Conservation (phyloP, 805 yeast genomes). For the Candida insectalens region DNA sequence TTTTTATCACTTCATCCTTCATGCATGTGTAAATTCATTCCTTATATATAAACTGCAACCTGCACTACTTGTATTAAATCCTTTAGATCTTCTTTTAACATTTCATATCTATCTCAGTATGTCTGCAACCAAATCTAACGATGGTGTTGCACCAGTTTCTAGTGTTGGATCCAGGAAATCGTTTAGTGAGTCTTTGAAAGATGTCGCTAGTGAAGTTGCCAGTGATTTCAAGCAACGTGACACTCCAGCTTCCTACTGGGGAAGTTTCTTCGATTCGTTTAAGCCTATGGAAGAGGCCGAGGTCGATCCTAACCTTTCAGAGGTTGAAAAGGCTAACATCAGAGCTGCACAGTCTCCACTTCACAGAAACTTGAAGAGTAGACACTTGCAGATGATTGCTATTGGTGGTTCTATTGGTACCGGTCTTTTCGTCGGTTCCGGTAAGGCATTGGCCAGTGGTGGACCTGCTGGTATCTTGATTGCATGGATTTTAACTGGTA, state of each 20-base stretch:
- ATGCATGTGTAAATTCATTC: background rate
- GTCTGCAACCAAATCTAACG: too few relatives aligned
- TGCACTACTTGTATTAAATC: background rate
- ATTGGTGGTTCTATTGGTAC: slow-evolving; percentile 77
- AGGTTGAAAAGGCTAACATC: slow-evolving; percentile 33
- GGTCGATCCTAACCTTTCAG: slow-evolving; percentile 30
- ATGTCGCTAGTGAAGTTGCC: background rate
- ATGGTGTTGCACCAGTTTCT: too few relatives aligned
- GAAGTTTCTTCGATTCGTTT: slow-evolving; percentile 15
- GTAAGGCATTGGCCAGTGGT: slow-evolving; percentile 45
- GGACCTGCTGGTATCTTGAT: slow-evolving; percentile 63
- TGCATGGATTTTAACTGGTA: slow-evolving; percentile 45
- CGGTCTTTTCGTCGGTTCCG: slow-evolving; percentile 68
- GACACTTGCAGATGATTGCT: slow-evolving; percentile 72
- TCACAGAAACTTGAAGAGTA: slow-evolving; percentile 38
- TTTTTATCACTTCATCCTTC: too few relatives aligned
- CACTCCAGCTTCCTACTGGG: background rate
- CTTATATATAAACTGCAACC: background rate
- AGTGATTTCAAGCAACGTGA: background rate
- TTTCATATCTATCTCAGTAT: background rate
- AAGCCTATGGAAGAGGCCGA: slow-evolving; percentile 18
- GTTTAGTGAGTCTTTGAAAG: too few relatives aligned
- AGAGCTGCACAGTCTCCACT: slow-evolving; percentile 36
- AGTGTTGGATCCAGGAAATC: too few relatives aligned
- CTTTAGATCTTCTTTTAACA: background rate